Conservation (phyloP, 805 yeast genomes). For the Soucietia sequanensis region DNA sequence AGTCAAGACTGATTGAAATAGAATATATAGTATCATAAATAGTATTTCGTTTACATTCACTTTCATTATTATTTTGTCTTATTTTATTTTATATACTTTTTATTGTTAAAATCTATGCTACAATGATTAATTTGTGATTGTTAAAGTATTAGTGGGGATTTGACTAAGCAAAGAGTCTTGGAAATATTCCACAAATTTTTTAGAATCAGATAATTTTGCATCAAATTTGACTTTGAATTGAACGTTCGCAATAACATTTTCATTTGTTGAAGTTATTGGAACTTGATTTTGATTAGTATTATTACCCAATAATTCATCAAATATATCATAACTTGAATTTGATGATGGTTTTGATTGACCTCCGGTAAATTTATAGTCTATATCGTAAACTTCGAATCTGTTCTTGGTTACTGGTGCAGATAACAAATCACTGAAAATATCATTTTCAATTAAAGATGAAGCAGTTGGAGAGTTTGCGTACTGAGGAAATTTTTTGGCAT, state of each 20-base stretch:
- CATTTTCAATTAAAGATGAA: slow-evolving; percentile 13
- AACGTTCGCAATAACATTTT: slow-evolving; percentile 21
- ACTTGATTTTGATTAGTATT: slow-evolving; percentile 3
- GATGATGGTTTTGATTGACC: slow-evolving; percentile 3
- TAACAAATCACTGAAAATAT: slow-evolving; percentile 39
- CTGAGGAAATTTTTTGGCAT: slow-evolving; percentile 36
- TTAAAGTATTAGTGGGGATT: slow-evolving; percentile 21
- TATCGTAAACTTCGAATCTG: slow-evolving; percentile 34
- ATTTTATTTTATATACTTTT: too few species aligned
- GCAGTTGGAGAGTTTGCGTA: slow-evolving; percentile 32
- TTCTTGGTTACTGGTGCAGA: slow-evolving; percentile 32
- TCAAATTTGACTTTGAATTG: slow-evolving; percentile 34
- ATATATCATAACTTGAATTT: slow-evolving; percentile 13
- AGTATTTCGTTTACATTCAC: too few species aligned
- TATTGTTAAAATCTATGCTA: background rate
- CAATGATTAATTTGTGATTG: background rate
- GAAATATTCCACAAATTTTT: slow-evolving; percentile 33
- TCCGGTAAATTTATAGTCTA: slow-evolving; percentile 22
- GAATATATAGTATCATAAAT: background rate
- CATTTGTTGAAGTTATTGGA: slow-evolving; percentile 5
- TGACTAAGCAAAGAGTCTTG: slow-evolving; percentile 32
- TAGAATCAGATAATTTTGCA: slow-evolving; percentile 32
- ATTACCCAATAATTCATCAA: slow-evolving; percentile 36
- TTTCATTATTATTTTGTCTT: too few species aligned
- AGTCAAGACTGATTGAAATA: background rate